These are phyloP conservation scores for Candida dubliniensis DNA, from an alignment of 1,139 yeast species.

Conservation along the genomic window DNA sequence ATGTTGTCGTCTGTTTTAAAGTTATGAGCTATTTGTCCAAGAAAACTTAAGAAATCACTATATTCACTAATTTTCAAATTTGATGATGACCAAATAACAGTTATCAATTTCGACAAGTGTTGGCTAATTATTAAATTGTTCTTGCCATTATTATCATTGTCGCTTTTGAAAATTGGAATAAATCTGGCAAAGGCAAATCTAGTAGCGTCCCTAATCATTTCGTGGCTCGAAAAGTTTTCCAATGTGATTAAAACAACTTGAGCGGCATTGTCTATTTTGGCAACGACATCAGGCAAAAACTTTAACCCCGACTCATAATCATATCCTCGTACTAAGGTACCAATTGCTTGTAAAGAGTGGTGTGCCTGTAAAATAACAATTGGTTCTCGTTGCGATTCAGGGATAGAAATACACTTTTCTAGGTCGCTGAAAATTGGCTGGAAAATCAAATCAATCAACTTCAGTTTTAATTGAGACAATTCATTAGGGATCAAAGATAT, in stretches of 20 bases:
- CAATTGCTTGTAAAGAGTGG: constrained; percentile 84
- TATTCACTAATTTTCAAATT: constrained; percentile 65
- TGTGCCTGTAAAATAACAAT: constrained; percentile 71
- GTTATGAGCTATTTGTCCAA: constrained; percentile 84
- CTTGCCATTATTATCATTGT: neutral
- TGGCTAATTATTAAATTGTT: constrained; percentile 34
- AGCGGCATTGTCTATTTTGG: constrained; percentile 68
- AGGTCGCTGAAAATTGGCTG: constrained; percentile 78
- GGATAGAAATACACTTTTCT: constrained; percentile 55
- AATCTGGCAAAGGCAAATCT: constrained; percentile 86
- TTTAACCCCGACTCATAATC: constrained; percentile 42
- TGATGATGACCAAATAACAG: constrained; percentile 68
- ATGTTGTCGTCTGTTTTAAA: constrained; percentile 67
- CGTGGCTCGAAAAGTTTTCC: constrained; percentile 68
- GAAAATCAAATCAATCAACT: constrained; percentile 60
- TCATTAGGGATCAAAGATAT: constrained; percentile 45
- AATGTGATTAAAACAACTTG: constrained; percentile 83
- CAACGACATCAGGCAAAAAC: constrained; percentile 37
- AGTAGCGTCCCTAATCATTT: constrained; percentile 78
- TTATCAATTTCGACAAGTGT: constrained; percentile 71
- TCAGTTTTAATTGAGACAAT: constrained; percentile 35
- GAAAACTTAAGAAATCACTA: constrained; percentile 77
- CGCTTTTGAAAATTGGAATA: constrained; percentile 60
- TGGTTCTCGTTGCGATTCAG: constrained; percentile 38
- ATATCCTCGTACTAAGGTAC: constrained; percentile 85